Base-by-base conservation (phyloP, 2,329 filamentous ascomycete genomes). In the Ciborinia camelliae region DNA sequence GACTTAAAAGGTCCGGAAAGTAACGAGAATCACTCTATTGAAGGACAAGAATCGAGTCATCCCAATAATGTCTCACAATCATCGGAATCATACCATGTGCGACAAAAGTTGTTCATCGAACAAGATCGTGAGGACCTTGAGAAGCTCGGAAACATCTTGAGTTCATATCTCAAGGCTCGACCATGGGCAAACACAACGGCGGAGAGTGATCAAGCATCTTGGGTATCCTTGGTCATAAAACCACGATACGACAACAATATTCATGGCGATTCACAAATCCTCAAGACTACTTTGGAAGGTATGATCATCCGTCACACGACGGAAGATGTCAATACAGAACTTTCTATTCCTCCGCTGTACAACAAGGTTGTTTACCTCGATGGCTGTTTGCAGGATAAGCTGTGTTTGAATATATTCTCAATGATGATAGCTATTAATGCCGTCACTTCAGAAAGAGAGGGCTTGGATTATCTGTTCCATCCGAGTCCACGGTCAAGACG, bases 391-490 rank as follows among this genome's bases (percentile, higher is more conserved):
- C 92, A 94, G 73, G 93, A 97, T 75, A 91, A 88, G 72, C 76
- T 97, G 12, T 91, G 89, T 0, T 81, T 93, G 32, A 97, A 97
- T 69, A 77, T 96, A 0, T 97, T 97, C 73, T 85, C 91, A 0
- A 90, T 95, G 77, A 87, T 91, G 73, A 85, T 97, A 54, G 88
- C 90, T 2, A 88, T 91, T 69, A 98, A 98, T 73, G 87, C 92
- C 0, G 87, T 98, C 0, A 93, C 93, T 30, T 97, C 92, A 6
- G 91, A 97, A 73, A 82, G 93, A 14, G 86, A 84, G 0, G 94
- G 94, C 71, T 81, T 85, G 63, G 93, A 97, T 74, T 97, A 97
- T 73, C 89, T 98, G 68, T 97, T 97, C 71, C 90, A 97, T 71
- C 84, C 85, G 0, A 86, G 83, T 71, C 84, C 85, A 0, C 86